Base-by-base conservation (phyloP, 495 filamentous ascomycete species). In the Durotheca rogersii region DNA sequence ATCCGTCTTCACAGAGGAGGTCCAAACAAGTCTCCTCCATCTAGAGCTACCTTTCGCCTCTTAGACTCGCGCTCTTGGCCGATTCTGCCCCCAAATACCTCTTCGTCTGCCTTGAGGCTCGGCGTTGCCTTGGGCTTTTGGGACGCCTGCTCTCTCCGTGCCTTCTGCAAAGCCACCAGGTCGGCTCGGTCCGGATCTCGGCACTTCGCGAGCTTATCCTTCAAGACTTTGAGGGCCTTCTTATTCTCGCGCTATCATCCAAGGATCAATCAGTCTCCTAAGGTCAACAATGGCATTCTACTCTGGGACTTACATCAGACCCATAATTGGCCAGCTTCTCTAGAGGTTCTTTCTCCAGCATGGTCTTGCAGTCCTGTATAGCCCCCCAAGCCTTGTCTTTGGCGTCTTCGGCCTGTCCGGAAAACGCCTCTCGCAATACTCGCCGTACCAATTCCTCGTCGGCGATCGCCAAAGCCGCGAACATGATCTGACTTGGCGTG, bases 401-500 rank as follows among this genome's bases (percentile, higher is more conserved):
- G 30, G 55, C 55, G 9, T 68, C 57, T 21, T 70, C 64, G 43
- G 58, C 52, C 42, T 67, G 53, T 12, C 45, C 43, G 0, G 58
- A 21, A 33, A 95, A 78, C 59, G 93, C 95, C 2, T 82, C 75
- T 31, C 79, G 73, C 9, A 97, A 77, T 62, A 94, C 86, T 53
- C 85, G 84, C 54, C 81, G 71, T 1, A 83, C 79, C 10, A 96
- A 72, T 4, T 81, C 84, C 29, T 74, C 71, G 61, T 98, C 93
- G 0, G 82, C 86, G 43, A 91, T 71, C 10, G 82, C 72, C 19
- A 96, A 71, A 0, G 90, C 82, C 0, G 89, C 82, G 14, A 96
- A 76, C 84, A 89, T 90, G 64, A 96, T 93, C 67, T 98, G 93
- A 10, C 87, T 85, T 0, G 93, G 94, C 2, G 94, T 95, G 70